A percentile compares a stretch with the other conserved stretches of the same genome.
Conservation (phyloP, 2,329 filamentous ascomycete genomes). For the Hyphodiscus sp. region DNA sequence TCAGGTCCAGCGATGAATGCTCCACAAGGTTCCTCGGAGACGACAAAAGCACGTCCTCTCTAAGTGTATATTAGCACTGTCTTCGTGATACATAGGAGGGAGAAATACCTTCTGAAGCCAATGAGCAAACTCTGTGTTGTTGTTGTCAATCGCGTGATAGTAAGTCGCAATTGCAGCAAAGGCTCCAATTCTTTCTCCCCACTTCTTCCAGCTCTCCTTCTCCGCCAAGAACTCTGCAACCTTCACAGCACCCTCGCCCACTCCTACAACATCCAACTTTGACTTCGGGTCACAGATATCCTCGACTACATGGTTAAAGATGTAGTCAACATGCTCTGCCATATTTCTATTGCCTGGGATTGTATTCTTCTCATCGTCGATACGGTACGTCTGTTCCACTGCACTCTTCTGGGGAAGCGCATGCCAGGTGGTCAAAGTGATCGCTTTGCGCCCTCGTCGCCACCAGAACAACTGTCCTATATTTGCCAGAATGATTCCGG, state of each 20-base stretch:
- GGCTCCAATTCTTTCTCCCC: conserved; percentile 39
- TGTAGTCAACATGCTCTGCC: conserved; percentile 55
- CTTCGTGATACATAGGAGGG: background rate
- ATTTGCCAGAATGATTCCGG: conserved; percentile 70
- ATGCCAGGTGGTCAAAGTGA: conserved; percentile 53
- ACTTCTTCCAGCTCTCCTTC: conserved; percentile 43
- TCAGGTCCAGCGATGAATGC: conserved; percentile 46
- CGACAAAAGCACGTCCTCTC: conserved; percentile 55
- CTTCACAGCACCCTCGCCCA: conserved; percentile 59
- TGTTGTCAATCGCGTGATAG: conserved; percentile 34
- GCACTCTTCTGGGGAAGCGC: conserved; percentile 56
- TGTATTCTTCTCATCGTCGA: conserved; percentile 50
- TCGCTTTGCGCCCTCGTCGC: conserved; percentile 50
- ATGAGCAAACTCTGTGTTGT: conserved; percentile 37
- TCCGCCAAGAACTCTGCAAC: conserved; percentile 52
- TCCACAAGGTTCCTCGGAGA: conserved; percentile 45
- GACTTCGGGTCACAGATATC: conserved; percentile 42
- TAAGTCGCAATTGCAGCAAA: conserved; percentile 46
- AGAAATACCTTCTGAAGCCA: conserved; percentile 45
- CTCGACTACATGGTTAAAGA: conserved; percentile 59
- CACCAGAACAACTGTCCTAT: conserved; percentile 73
- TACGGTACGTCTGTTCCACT: conserved; percentile 48
- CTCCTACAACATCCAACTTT: conserved; percentile 62
- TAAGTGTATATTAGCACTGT: conserved; percentile 27
- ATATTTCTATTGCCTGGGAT: conserved; percentile 53